phyloP scores from a whole-genome alignment of 306 rosid genomes.

The Leucaena leucocephala region DNA sequence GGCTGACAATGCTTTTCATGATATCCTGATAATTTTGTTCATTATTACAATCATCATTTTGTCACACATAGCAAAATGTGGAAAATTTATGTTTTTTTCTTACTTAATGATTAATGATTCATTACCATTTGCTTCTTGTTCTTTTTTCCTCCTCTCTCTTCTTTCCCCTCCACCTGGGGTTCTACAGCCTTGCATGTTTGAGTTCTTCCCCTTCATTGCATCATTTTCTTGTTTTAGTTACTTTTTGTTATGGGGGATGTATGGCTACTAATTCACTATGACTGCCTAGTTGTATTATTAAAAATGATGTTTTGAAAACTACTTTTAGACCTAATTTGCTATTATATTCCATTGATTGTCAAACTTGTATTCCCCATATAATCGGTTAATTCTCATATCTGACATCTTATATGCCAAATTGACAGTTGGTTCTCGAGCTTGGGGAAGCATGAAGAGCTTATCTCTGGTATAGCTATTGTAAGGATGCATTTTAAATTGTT shows the following conservation, averaged over 20 bases:
- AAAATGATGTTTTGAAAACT: neutral
- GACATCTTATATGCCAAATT: slow-evolving; percentile 40
- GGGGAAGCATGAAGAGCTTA: slow-evolving; percentile 76
- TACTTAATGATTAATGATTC: neutral
- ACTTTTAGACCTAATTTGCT: slow-evolving; percentile 21
- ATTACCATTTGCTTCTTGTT: neutral
- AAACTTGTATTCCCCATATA: neutral
- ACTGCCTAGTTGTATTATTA: slow-evolving; percentile 10
- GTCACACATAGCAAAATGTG: neutral
- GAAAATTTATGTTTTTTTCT: neutral
- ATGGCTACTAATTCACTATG: slow-evolving; percentile 26
- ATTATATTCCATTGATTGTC: slow-evolving; percentile 18
- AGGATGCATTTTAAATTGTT: slow-evolving; percentile 29
- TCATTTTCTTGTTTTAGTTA: too few relatives aligned
- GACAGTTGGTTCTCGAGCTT: slow-evolving; percentile 89
- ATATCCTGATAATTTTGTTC: neutral
- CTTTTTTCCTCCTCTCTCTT: too few relatives aligned
- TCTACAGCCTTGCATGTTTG: slow-evolving; percentile 25
- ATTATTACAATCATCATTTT: neutral
- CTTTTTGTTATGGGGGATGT: slow-evolving; percentile 15
- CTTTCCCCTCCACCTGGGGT: neutral
- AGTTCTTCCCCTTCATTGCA: slow-evolving; percentile 4
- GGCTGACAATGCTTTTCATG: neutral
- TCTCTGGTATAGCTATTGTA: slow-evolving; percentile 66
- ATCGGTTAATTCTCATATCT: slow-evolving; percentile 29